Evolutionary conservation across 2,329 filamentous ascomycete species (phyloP).

Genomic region (Apiospora marii): DNA sequence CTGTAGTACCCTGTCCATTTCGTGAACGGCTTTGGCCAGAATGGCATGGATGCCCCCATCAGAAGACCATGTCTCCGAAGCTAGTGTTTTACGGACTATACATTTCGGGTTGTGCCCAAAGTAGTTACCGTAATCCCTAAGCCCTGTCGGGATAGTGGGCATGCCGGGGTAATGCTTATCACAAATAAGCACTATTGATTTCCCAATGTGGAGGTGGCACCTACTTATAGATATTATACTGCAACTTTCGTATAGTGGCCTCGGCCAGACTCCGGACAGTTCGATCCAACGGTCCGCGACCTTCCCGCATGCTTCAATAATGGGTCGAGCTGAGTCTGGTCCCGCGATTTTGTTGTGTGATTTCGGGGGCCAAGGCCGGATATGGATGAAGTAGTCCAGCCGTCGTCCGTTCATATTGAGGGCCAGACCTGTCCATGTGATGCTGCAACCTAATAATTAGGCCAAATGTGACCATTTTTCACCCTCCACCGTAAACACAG

Average conservation of each 20-base stretch:
- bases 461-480: background rate
- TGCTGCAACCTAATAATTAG: background rate
- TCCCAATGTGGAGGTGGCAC: background rate
- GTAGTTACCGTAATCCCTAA: background rate
- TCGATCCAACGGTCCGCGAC: background rate
- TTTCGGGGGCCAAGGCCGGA: background rate
- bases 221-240: background rate
- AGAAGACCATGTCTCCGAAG: background rate
- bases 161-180: background rate
- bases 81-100: background rate
- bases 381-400: background rate
- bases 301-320: background rate
- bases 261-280: background rate
- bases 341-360: background rate
- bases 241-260: background rate
- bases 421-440: background rate
- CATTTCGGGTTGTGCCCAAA: background rate
- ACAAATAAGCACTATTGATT: background rate
- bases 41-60: background rate
- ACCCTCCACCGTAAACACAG: background rate
- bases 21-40: background rate
- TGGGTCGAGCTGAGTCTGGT: background rate
- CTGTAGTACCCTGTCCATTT: background rate
- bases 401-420: background rate
- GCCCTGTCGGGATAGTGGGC: background rate